These are phyloP conservation scores for Hanseniaspora occidentalis DNA, from an alignment of 805 yeast species.

Conservation along the genomic window DNA sequence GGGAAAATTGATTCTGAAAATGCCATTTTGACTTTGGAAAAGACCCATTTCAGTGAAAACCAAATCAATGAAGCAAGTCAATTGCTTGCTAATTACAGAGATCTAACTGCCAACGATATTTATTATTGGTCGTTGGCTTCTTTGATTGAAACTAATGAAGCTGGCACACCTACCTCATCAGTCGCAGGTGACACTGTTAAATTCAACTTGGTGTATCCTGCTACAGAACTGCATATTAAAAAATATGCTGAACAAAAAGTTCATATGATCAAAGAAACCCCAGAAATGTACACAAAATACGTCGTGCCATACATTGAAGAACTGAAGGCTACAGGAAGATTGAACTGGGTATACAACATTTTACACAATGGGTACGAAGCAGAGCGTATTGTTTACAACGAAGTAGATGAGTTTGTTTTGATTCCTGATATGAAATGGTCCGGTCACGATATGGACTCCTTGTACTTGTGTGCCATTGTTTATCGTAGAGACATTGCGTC, in stretches of 20 bases:
- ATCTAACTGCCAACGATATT: conserved; percentile 44
- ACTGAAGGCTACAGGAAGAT: conserved; percentile 55
- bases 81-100: conserved; percentile 1
- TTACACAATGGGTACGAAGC: conserved; percentile 72
- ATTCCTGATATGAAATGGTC: conserved; percentile 98
- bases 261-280: conserved; percentile 68
- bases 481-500: conserved; percentile 28
- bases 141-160: conserved; percentile 14
- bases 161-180: conserved; percentile 28
- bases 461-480: conserved; percentile 71
- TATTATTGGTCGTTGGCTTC: conserved; percentile 69
- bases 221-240: conserved; percentile 70
- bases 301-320: conserved; percentile 69
- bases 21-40: conserved; percentile 67
- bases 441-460: conserved; percentile 47
- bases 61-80: neutral
- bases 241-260: conserved; percentile 52
- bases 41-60: conserved; percentile 39
- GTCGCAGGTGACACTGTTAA: conserved; percentile 50
- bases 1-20: conserved; percentile 49
- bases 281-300: conserved; percentile 46
- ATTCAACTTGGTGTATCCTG: conserved; percentile 74
- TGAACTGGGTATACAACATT: conserved; percentile 86
- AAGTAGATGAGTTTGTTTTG: conserved; percentile 44
- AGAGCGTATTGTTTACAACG: conserved; percentile 62